Evolutionary conservation across 306 rosid genomes (phyloP).

Genomic region (Vicia villosa): DNA sequence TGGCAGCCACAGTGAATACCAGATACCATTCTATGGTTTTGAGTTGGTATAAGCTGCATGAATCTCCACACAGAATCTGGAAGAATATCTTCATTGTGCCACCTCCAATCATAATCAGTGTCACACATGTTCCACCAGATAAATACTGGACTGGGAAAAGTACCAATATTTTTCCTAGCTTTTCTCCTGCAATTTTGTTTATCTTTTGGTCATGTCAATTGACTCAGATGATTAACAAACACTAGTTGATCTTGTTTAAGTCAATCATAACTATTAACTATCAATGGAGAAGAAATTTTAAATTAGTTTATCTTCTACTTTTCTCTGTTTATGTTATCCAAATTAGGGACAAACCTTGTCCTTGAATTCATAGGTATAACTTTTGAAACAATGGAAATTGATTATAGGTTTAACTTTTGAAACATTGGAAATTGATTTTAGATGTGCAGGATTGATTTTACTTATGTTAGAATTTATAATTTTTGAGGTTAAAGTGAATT

Average conservation of each 20-base stretch:
- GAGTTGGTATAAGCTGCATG: conserved; percentile 35
- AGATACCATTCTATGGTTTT: conserved; percentile 64
- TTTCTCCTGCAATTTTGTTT: conserved; percentile 57
- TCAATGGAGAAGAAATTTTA: not conserved
- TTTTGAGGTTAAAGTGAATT: too few species aligned
- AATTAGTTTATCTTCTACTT: conserved; percentile 5
- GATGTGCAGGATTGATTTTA: too few species aligned
- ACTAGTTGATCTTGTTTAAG: not conserved
- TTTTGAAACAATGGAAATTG: too few species aligned
- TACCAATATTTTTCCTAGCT: conserved; percentile 57
- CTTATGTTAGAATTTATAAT: too few species aligned
- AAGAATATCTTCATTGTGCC: conserved; percentile 74
- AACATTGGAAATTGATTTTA: too few species aligned
- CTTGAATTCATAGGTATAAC: too few species aligned
- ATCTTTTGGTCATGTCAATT: not conserved
- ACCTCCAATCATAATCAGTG: conserved; percentile 70
- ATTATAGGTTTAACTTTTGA: too few species aligned
- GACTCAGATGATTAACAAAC: not conserved
- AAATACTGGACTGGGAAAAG: conserved; percentile 73
- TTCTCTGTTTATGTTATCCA: conserved; percentile 3
- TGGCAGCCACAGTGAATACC: conserved; percentile 58
- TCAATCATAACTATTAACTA: not conserved
- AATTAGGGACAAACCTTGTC: not conserved
- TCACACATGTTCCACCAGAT: conserved; percentile 82
- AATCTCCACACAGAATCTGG: conserved; percentile 45